Conservation (phyloP, 2,329 filamentous ascomycete species). For the Basipetospora chlamydospora region DNA sequence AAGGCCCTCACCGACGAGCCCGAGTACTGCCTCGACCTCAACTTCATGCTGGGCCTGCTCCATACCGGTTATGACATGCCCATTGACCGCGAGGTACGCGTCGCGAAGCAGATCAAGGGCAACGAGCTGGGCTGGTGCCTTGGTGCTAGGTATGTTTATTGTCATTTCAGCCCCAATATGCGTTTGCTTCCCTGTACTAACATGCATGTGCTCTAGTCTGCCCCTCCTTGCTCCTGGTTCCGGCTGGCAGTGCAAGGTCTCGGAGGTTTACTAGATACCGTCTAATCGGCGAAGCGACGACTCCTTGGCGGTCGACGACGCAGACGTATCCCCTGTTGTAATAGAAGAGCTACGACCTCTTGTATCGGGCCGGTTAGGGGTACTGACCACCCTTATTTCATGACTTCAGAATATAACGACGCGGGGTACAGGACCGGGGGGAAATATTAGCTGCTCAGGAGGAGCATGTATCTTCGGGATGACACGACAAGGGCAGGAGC, state of each 20-base stretch:
- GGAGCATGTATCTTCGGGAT: no score
- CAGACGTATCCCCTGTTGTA: no score
- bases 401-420: no score
- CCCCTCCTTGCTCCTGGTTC: constrained; percentile 69
- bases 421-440: no score
- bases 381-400: no score
- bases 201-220: constrained; percentile 42
- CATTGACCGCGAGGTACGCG: constrained; percentile 87
- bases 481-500: no score
- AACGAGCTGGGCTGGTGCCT: constrained; percentile 98
- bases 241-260: constrained; percentile 82
- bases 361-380: no score
- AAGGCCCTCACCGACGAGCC: constrained; percentile 69
- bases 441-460: no score
- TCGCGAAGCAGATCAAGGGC: constrained; percentile 96
- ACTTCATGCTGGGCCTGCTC: constrained; percentile 85
- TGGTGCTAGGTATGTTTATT: constrained; percentile 64
- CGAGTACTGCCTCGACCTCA: constrained; percentile 88
- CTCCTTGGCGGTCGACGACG: no score
- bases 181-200: background rate
- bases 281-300: background rate
- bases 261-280: constrained; percentile 46
- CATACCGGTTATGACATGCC: constrained; percentile 98
- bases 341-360: no score
- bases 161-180: background rate